Evolutionary conservation across 2,329 filamentous ascomycete species (phyloP), one percentile per base, ranked within the genome.

Genomic region (Hymenoscyphus repandus): DNA sequence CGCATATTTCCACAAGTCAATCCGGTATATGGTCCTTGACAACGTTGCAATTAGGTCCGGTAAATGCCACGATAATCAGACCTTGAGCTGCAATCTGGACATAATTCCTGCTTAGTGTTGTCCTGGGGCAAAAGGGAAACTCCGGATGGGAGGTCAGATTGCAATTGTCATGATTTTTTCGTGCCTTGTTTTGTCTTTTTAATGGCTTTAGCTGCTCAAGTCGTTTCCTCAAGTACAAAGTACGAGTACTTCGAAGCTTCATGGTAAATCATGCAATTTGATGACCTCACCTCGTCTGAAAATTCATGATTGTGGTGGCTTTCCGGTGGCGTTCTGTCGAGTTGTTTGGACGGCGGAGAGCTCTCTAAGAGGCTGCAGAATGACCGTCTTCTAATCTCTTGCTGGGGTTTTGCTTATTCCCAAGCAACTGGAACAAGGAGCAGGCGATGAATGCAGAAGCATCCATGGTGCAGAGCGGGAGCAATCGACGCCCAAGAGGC

Each of bases 331-430:
- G 38, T 20, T 11, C 38, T 3, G n/a, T 20, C 5, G 10, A 17
- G 3, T 40, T 15, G 38, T 18, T 15, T 40, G n/a, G 38, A n/a
- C 38, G n/a, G n/a, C 13, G 17, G 38, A n/a, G 18, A 11, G 38
- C 6, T 5, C 38, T 40, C 38, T 40, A 5, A 40, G n/a, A 40
- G 38, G 38, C 11, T 11, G 13, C n/a, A 20, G 18, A 18, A 20
- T 11, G 10, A 40, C 38, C n/a, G 18, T 40, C 18, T 18, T 40
- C 38, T 40, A 15, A 40, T 40, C 38, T 40, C 38, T 40, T 40
- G 38, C 38, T 40, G 18, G 38, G 38, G 38, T 40, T 40, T 56
- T 56, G 56, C 56, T 58, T 58, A 22, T 59, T 59, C 52, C 55
- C 53, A 56, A 38, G 45, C 52, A 46, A 33, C 55, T 54, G 57